A percentile compares a stretch with the other conserved stretches of the same genome.
phyloP scores from a whole-genome alignment of 1,284 basidiomycete species.

The Sphaerobolus stellatus region DNA sequence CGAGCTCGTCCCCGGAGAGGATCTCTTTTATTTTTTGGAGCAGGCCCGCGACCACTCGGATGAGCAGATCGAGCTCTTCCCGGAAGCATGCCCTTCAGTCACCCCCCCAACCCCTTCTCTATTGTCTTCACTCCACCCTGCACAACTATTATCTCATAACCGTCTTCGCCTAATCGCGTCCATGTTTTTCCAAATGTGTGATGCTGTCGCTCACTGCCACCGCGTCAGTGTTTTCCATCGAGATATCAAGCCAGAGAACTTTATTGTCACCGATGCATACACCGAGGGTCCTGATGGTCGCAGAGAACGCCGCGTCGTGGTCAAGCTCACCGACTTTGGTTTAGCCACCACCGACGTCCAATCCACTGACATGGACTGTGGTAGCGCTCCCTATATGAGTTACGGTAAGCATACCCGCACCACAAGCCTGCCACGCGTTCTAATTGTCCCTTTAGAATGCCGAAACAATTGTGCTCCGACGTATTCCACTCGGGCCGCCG shows the following conservation, averaged over 20 bases:
- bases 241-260: conserved; percentile 98
- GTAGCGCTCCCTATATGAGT: conserved; percentile 98
- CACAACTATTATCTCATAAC: conserved; percentile 80
- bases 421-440: conserved; percentile 14
- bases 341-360: conserved; percentile 87
- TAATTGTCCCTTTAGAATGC: conserved; percentile 64
- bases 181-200: conserved; percentile 98
- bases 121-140: conserved; percentile 83
- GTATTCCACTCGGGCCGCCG: conserved; percentile 92
- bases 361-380: conserved; percentile 97
- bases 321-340: conserved; percentile 98
- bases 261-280: conserved; percentile 86
- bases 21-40: conserved; percentile 96
- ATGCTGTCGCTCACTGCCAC: conserved; percentile 96
- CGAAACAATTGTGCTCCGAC: conserved; percentile 94
- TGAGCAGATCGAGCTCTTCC: conserved; percentile 27
- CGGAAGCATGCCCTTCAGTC: conserved; percentile 40
- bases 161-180: conserved; percentile 89
- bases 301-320: conserved; percentile 43
- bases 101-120: conserved; percentile 95
- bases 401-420: conserved; percentile 61
- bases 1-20: conserved; percentile 95
- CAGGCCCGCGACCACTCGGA: conserved; percentile 75
- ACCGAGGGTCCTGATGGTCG: conserved; percentile 50
- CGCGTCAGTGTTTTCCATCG: conserved; percentile 90